Evolutionary conservation across 805 yeast species (phyloP), one percentile per base, ranked within the genome.

Genomic region (Hanseniaspora pseudoguilliermondii): DNA sequence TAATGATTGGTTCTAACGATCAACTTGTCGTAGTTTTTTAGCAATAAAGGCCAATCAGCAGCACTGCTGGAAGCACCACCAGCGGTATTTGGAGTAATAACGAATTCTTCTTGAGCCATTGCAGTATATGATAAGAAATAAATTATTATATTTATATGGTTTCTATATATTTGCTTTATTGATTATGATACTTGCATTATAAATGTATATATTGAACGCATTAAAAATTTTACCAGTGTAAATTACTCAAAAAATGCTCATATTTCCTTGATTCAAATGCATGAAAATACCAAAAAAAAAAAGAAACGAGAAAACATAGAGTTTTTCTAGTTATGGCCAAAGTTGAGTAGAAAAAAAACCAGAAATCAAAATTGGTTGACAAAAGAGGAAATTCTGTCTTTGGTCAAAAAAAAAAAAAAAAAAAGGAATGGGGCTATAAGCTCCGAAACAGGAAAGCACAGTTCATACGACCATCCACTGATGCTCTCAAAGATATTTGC

Each of bases 1-100:
- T 93, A 91, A 70, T 93, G 98, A 48, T 96, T 95, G 59, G 95
- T 83, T 77, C 98, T 85, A 56, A 93, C 97, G 60, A 90, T 77
- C 58, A 93, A 76, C 73, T 90, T 85, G 76, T 93, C 97, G 72
- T 83, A 93, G 76, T 91, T 83, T 71, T 93, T 93, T 71, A 93
- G 77, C 64, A 93, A 77, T 65, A 93, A 78, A 35, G 98, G 98
- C 97, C 97, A 93, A 63, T 85, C 87, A 58, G 95, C 81, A 58
- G 97, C 84, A 72, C 90, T 93, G 62, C 82, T 81, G 40, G 90
- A 74, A 42, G 95, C 85, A 58, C 83, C 78, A 60, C 81, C 78
- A 16, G 48, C 48, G 62, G 77, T 75, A 70, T 87, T 95, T 59
- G 97, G 97, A 78, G 87, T 88, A 74, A 90, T 90, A 71, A 84